These are phyloP conservation scores for Colletotrichum orchidophilum DNA, from an alignment of 2,329 filamentous ascomycete genomes.

Conservation along the genomic window DNA sequence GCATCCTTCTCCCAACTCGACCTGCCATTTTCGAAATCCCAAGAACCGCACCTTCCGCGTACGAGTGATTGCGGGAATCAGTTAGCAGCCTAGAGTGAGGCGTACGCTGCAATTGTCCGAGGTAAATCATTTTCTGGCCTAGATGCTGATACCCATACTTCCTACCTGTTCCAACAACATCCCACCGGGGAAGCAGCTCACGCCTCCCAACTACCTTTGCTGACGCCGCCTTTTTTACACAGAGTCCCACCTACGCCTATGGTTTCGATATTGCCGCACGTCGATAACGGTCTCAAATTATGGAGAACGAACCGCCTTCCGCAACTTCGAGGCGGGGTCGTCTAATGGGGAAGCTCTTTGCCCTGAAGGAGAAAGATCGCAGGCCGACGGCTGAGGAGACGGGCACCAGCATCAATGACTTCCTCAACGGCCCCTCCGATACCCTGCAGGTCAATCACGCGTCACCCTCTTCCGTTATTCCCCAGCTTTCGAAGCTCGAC, in stretches of 20 bases:
- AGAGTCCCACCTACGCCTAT: slow-evolving; percentile 22
- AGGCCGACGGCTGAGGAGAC: slow-evolving; percentile 47
- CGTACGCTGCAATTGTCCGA: slow-evolving; percentile 6
- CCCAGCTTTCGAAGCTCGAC: slow-evolving; percentile 61
- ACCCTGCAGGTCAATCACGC: slow-evolving; percentile 63
- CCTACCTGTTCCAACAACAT: not conserved
- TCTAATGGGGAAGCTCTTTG: slow-evolving; percentile 72
- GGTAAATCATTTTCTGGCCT: not conserved
- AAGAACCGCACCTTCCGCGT: not conserved
- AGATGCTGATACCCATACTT: not conserved
- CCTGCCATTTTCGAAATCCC: not conserved
- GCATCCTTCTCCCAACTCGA: not conserved
- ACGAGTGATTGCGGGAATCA: not conserved
- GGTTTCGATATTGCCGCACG: slow-evolving; percentile 13
- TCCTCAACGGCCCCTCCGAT: slow-evolving; percentile 66
- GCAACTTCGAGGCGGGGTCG: slow-evolving; percentile 59
- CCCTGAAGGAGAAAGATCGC: slow-evolving; percentile 56
- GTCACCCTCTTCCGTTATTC: slow-evolving; percentile 52
- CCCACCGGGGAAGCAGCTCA: not conserved
- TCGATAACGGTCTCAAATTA: slow-evolving; percentile 38
- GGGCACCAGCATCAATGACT: slow-evolving; percentile 64
- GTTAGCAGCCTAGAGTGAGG: slow-evolving; percentile 15
- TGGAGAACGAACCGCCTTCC: slow-evolving; percentile 56
- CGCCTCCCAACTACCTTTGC: not conserved
- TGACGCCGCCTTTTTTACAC: not conserved